A percentile compares a stretch with the other conserved stretches of the same genome.
phyloP scores from a whole-genome alignment of 257 asterid genomes.

The Verbena officinalis region DNA sequence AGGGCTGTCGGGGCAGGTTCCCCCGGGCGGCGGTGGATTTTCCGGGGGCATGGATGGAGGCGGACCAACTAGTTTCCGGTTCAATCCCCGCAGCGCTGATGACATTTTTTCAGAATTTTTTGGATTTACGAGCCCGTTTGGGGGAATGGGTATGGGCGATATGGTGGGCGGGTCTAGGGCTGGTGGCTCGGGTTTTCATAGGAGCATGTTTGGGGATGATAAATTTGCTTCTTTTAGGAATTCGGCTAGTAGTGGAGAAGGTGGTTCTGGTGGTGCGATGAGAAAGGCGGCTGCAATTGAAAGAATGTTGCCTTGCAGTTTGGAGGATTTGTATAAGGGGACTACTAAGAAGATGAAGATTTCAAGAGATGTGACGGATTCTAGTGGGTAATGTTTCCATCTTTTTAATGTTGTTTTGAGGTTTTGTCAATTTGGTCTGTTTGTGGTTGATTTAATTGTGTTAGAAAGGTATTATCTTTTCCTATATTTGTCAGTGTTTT shows the following conservation, averaged over 20 bases:
- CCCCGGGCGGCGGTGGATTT: constrained; percentile 54
- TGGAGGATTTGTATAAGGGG: constrained; percentile 79
- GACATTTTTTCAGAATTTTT: constrained; percentile 62
- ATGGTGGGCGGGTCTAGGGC: constrained; percentile 50
- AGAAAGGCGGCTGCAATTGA: constrained; percentile 65
- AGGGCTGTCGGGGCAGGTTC: constrained; percentile 66
- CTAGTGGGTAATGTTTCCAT: constrained; percentile 48
- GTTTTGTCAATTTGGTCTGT: background rate
- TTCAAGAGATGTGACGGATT: constrained; percentile 59
- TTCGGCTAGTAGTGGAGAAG: constrained; percentile 45
- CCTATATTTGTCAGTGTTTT: background rate
- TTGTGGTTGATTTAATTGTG: background rate
- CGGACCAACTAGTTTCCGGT: constrained; percentile 42
- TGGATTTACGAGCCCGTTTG: constrained; percentile 52
- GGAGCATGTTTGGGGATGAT: constrained; percentile 58
- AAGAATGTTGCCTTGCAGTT: constrained; percentile 56
- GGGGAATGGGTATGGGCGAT: constrained; percentile 64
- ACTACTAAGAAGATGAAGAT: constrained; percentile 77
- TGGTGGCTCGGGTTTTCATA: constrained; percentile 39
- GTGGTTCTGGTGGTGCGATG: constrained; percentile 34
- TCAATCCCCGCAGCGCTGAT: constrained; percentile 63
- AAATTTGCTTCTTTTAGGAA: constrained; percentile 46
- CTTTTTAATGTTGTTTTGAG: background rate
- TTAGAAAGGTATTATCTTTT: background rate
- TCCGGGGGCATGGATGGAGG: constrained; percentile 40